Base-by-base conservation (phyloP, 164 flowering plant species). In the Liquidambar formosana region DNA sequence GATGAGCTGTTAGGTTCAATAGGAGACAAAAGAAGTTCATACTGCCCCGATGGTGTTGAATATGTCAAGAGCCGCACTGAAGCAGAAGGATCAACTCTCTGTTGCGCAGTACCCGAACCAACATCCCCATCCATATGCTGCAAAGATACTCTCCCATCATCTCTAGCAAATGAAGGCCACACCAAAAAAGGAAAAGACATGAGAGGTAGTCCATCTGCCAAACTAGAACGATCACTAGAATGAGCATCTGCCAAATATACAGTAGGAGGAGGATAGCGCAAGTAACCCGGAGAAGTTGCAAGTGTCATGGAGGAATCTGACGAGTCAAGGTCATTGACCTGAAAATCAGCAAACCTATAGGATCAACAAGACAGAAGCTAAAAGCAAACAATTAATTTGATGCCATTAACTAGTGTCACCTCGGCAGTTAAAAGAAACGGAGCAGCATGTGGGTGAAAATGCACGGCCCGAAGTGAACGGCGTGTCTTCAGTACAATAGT, bases 381-480 rank as follows among this genome's bases (percentile, higher is more conserved):
- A 25, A n/a, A 16, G 16, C n/a, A 57, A 54, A 22, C 47, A 71
- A 46, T 25, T 15, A 53, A 65, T 23, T 21, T 51, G 69, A 71
- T 44, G 44, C 54, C 57, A 12, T 48, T 27, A 26, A 51, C 63
- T 11, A 61, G n/a, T 25, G 18, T 71, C 48, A 92, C 98, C 95
- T 94, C 97, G 21, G 98, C 98, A 58, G 99, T 94, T 65, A 94
- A 73, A 61, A 94, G 87, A 75, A 85, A 87, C 43, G 97, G 99
- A 19, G 99, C 94, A 58, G 83, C 95, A 80, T 89, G 89, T 0
- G 97, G 97, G 64, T 92, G 99, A 79, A 94, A 94, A 84, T 92
- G 99, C 74, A 94, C 99, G 74, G 99, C 99, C 62, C 99, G 90
- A 71, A 94, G 91, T 0, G 99, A 94, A 44, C 99, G 94, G 9